These are phyloP conservation scores for Cryptococcus sp. DNA, from an alignment of 1,284 basidiomycete genomes.

Conservation along the genomic window DNA sequence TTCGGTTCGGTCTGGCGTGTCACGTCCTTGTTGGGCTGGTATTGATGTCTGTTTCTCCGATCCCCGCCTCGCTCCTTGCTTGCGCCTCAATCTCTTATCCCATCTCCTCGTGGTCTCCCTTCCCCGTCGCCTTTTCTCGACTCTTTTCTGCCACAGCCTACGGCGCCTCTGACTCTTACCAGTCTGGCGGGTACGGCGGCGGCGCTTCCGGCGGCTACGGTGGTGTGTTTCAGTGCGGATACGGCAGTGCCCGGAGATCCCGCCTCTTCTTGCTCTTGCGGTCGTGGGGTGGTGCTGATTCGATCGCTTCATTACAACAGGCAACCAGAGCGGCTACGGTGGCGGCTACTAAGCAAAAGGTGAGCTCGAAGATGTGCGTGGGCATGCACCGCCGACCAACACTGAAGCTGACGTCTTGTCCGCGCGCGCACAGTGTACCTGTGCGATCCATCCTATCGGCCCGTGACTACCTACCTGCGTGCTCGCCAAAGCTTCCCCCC, in stretches of 20 bases:
- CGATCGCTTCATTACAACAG: neutral
- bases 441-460: neutral
- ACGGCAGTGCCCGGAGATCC: neutral
- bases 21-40: neutral
- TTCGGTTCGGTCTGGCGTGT: neutral
- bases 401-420: neutral
- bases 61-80: neutral
- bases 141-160: neutral
- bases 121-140: neutral
- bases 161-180: neutral
- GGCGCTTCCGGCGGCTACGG: slow-evolving; percentile 9
- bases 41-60: neutral
- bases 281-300: neutral
- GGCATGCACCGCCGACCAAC: no score
- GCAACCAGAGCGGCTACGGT: slow-evolving; percentile 13
- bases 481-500: neutral
- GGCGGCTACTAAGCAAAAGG: slow-evolving; percentile 7
- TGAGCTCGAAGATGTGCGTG: no score
- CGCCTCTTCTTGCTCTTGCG: no score
- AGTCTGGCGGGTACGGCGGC: slow-evolving; percentile 1
- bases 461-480: neutral
- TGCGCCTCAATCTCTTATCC: neutral
- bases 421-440: neutral
- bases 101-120: no score
- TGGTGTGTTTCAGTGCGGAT: slow-evolving; percentile 11